These are phyloP conservation scores for Candida xiaguanensis DNA, from an alignment of 805 yeast species.

Conservation along the genomic window DNA sequence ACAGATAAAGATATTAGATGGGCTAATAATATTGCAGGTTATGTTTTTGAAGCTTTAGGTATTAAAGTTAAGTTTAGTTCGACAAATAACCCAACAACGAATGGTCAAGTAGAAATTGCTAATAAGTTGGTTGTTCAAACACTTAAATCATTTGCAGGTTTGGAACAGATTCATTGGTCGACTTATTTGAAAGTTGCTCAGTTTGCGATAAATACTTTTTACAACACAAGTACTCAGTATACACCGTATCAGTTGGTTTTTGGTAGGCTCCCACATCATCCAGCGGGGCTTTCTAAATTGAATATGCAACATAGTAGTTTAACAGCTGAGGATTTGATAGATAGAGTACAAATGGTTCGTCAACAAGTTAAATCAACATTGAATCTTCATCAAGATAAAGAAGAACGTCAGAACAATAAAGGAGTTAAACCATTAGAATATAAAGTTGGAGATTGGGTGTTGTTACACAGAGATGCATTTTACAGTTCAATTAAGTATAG, in stretches of 20 bases:
- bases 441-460: no score
- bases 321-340: no score
- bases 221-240: not conserved
- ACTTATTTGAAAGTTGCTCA: conserved; percentile 2
- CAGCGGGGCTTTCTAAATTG: no score
- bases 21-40: not conserved
- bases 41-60: conserved; percentile 1
- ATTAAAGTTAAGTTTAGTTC: not conserved
- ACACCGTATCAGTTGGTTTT: not conserved
- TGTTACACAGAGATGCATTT: no score
- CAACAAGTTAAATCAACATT: no score
- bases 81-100: conserved; percentile 2
- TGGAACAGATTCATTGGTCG: conserved; percentile 1
- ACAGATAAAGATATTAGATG: conserved; percentile 3
- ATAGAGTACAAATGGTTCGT: no score
- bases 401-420: no score
- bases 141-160: not conserved
- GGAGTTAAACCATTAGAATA: no score
- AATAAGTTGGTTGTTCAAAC: conserved; percentile 1
- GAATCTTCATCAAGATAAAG: no score
- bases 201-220: conserved; percentile 2
- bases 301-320: no score
- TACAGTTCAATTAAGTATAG: no score
- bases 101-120: conserved; percentile 4
- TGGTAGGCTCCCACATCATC: no score